Evolutionary conservation across 805 yeast species (phyloP), one percentile per base, ranked within the genome.

Genomic region (Pichia thaimueangensis): DNA sequence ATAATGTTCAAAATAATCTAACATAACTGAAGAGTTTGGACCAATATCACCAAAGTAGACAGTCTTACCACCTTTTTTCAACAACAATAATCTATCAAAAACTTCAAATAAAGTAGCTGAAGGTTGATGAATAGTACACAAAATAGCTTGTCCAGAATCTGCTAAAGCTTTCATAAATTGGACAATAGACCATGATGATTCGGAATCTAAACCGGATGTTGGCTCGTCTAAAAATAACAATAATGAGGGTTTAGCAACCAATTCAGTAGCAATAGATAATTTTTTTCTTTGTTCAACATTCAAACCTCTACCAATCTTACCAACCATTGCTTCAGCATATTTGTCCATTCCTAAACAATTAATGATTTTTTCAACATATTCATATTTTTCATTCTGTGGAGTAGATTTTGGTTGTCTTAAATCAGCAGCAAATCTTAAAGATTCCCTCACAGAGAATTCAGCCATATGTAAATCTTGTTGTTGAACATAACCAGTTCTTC

Each of bases 141-240:
- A 63, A 49, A 76, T 70, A 25, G 76, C 73, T 53, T 72, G 77
- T 31, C 77, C 77, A 44, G 74, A 66, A 46, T 68, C 70, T 9
- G 71, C 78, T 54, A 68, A 64, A 46, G 65, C 69, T 53, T 69
- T 70, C 57, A 70, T 66, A 53, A 75, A 67, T 54, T 72, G 69
- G 47, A 74, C 69, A 54, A 76, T 71, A 10, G 80, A 69, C 76
- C 78, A 69, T 11, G 81, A 77, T 30, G 80, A 72, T 53, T 70
- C 72, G 13, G 80, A 71, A 54, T 75, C 80, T 45, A 74, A 59
- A 41, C 80, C 80, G 37, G 80, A 74, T 17, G 80, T 76, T 39
- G 80, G 80, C 54, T 76, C 81, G 62, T 76, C 81, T 50, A 77
- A 63, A 55, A 77, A 75, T 29, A 71, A 54, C 45, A 77, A 62